Evolutionary conservation across 2,329 filamentous ascomycete species (phyloP).

Genomic region (Epichloe brachyelytri): DNA sequence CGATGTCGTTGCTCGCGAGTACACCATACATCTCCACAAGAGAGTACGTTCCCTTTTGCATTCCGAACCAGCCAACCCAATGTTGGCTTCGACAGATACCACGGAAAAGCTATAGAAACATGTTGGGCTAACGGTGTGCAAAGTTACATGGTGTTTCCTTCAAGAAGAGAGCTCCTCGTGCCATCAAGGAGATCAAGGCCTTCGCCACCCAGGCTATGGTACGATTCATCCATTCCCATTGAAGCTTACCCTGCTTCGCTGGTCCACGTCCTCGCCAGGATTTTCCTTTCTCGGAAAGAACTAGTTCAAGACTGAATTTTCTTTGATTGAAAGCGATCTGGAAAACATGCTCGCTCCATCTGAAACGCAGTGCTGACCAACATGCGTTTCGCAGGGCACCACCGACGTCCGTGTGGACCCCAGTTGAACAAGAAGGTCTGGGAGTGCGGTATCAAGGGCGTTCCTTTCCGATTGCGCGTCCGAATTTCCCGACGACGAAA

Average conservation of each 20-base stretch:
- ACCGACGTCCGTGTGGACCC: constrained; percentile 92
- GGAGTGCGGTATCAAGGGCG: constrained; percentile 98
- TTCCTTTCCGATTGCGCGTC: constrained; percentile 91
- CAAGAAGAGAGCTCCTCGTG: constrained; percentile 98
- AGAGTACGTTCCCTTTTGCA: constrained; percentile 33
- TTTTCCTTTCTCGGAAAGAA: background rate
- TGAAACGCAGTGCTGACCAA: constrained; percentile 10
- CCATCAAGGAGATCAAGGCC: constrained; percentile 98
- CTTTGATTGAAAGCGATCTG: background rate
- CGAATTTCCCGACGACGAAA: constrained; percentile 99
- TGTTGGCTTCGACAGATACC: background rate
- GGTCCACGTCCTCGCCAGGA: background rate
- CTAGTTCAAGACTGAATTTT: background rate
- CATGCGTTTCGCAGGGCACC: constrained; percentile 56
- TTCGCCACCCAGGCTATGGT: constrained; percentile 96
- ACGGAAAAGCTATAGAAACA: constrained; percentile 4
- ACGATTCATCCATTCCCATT: constrained; percentile 29
- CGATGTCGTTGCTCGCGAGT: constrained; percentile 98
- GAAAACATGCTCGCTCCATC: background rate
- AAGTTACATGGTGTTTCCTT: constrained; percentile 95
- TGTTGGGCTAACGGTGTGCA: constrained; percentile 8
- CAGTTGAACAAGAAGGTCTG: constrained; percentile 99
- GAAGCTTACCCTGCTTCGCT: background rate
- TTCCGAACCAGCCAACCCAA: constrained; percentile 1
- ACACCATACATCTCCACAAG: constrained; percentile 99